A percentile compares a stretch with the other conserved stretches of the same genome.
These are phyloP conservation scores for Thuidium tamariscinum DNA, from an alignment of 225 moss, liverwort and hornwort genomes.

Conservation along the genomic window DNA sequence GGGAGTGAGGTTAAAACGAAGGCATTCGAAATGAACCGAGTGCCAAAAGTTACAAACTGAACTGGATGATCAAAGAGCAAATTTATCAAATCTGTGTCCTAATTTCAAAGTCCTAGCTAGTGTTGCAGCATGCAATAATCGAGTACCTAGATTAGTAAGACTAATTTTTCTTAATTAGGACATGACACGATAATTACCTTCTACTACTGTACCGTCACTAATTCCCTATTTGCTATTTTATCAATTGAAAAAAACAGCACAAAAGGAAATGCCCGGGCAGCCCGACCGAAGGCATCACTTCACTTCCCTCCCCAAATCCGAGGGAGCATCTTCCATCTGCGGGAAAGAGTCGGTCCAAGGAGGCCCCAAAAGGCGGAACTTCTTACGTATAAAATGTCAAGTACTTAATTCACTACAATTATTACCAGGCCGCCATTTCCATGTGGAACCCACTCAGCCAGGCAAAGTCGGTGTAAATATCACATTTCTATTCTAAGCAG, in stretches of 20 bases:
- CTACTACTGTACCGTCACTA: neutral
- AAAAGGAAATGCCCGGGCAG: neutral
- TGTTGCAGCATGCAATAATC: too few species aligned
- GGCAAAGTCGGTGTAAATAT: neutral
- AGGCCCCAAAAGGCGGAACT: neutral
- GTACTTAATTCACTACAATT: neutral
- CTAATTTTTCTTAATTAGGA: too few species aligned
- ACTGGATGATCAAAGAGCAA: neutral
- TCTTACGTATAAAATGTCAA: neutral
- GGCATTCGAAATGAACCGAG: neutral
- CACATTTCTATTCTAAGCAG: neutral
- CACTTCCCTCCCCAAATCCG: neutral
- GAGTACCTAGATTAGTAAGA: neutral
- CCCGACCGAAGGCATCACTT: neutral
- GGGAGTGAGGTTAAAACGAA: too few species aligned
- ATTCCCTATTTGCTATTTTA: neutral
- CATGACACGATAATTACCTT: neutral
- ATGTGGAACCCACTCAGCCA: neutral
- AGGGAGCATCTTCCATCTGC: neutral
- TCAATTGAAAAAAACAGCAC: neutral
- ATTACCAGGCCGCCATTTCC: neutral
- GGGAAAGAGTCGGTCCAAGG: neutral
- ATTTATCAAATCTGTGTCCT: neutral
- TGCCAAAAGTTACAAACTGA: neutral
- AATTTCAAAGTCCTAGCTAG: neutral